Base-by-base conservation (phyloP, 2,329 filamentous ascomycete genomes). In the Metarhizium humberi region DNA sequence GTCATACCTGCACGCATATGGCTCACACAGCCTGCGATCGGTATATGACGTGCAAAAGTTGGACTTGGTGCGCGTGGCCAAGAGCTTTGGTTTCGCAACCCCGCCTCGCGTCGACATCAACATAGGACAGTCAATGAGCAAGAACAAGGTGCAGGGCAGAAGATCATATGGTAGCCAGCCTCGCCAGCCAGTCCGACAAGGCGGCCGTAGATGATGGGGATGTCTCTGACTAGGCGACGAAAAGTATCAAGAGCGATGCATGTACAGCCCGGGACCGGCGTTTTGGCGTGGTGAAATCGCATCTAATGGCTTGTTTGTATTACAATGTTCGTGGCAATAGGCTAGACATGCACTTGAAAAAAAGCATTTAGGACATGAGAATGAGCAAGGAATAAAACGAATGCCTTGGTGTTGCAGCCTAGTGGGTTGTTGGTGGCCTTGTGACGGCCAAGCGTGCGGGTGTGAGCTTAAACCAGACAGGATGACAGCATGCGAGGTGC, bases 1-100 rank as follows among this genome's bases (percentile, higher is more conserved):
- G 57, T 90, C 88, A 20, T 99, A 99, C 70, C 80, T 99, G 29
- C 91, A 97, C 70, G 92, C 94, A 0, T 99, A 99, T 68, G 91
- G 92, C 25, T 91, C 86, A 56, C 94, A 77, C 67, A 75, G 74
- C 56, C 69, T 77, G 58, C 73, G 75, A 55, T 75, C 74, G 54
- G 73, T 77, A 18, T 95, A 92, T 66, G 88, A 95, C 66, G 86
- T 95, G 57, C 82, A 92, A 70, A 90, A 90, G 70, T 77, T 95
- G 8, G 90, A 95, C 67, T 76, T 95, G 32, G 81, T 87, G 65
- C 92, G 92, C 74, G 84, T 95, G 10, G 88, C 89, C 49, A 92
- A 89, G 78, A 82, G 84, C 62, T 95, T 94, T 66, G 90, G 90
- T 0, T 95, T 95, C 72, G 73, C 79, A 4, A 83, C 85, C 5